These are phyloP conservation scores for Penicillium paneum DNA, from an alignment of 2,329 filamentous ascomycete genomes.

Conservation along the genomic window DNA sequence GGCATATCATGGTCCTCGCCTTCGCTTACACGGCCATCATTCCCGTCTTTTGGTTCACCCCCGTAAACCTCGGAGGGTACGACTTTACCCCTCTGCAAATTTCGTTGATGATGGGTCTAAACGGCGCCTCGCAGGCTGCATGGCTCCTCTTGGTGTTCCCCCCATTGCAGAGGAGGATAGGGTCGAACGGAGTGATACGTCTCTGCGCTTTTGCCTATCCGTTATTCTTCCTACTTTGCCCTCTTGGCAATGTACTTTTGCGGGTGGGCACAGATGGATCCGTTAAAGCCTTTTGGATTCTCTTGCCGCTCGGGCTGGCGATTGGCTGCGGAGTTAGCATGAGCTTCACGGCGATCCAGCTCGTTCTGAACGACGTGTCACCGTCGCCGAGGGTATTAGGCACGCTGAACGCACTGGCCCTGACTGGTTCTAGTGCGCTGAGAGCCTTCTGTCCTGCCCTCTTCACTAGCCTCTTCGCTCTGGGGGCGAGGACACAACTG, in stretches of 20 bases:
- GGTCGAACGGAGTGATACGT: constrained; percentile 64
- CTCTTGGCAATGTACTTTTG: constrained; percentile 58
- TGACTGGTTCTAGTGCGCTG: constrained; percentile 61
- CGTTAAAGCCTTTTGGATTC: constrained; percentile 56
- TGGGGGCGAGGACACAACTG: constrained; percentile 61
- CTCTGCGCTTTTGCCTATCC: constrained; percentile 60
- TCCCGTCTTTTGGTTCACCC: constrained; percentile 67
- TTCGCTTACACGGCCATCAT: constrained; percentile 69
- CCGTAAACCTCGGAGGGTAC: constrained; percentile 61
- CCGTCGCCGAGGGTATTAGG: constrained; percentile 64
- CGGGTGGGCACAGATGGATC: constrained; percentile 39
- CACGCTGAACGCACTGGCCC: constrained; percentile 66
- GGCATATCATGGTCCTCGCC: constrained; percentile 65
- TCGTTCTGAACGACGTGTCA: constrained; percentile 70
- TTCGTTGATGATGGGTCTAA: constrained; percentile 62
- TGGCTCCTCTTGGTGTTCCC: constrained; percentile 73
- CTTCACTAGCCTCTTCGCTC: constrained; percentile 65
- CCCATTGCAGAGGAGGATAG: constrained; percentile 60
- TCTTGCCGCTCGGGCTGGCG: constrained; percentile 45
- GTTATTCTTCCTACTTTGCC: constrained; percentile 56
- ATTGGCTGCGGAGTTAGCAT: constrained; percentile 65
- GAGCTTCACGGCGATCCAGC: constrained; percentile 68
- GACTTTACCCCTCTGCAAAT: constrained; percentile 63
- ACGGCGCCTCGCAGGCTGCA: constrained; percentile 63
- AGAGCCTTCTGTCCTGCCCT: constrained; percentile 64